Base-by-base conservation (phyloP, 768 basidiomycete species). In the Pleurotus ostreatus region DNA sequence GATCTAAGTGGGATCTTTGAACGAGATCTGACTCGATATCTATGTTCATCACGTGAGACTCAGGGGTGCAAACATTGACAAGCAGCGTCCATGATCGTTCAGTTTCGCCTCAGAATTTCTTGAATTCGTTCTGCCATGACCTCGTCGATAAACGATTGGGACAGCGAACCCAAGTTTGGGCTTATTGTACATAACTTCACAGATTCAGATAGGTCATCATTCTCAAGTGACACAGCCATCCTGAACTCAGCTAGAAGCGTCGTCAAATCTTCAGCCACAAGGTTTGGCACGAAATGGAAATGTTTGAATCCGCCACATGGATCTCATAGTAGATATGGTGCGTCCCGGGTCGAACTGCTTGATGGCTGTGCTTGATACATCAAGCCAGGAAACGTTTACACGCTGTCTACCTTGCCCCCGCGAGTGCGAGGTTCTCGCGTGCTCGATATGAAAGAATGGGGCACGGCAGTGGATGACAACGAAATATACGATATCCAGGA, bases 1-100 rank as follows among this genome's bases (percentile, higher is more conserved):
- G 54, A 56, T 40, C 16, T n/a, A 55, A 59, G 47, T 22, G 48
- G 55, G 45, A 45, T 45, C 54, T 55, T 34, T 9, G 30, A 34
- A 34, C 7, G 54, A 41, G 45, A 45, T 55, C 54, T 55, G 41
- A 41, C 38, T 34, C 30, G 30, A 51, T 25, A 38, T n/a, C 16
- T 23, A 25, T 20, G 39, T 12, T n/a, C 3, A 13, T 13, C 51
- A 53, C 51, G 51, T 53, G 51, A 53, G n/a, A n/a, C 20, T 18
- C 20, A 44, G 41, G 20, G 13, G 13, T n/a, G n/a, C 20, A n/a
- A 16, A 16, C 41, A 44, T 44, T 44, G 41, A 16, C 30, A 34
- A 34, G 30, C 30, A 34, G 8, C 30, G 30, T 34, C 11, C 30
- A 34, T 4, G 8, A 34, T 9, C 30, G 30, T 34, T 11, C 30